Evolutionary conservation across 148 eudicot species (phyloP).

Genomic region (Oxyria digyna): DNA sequence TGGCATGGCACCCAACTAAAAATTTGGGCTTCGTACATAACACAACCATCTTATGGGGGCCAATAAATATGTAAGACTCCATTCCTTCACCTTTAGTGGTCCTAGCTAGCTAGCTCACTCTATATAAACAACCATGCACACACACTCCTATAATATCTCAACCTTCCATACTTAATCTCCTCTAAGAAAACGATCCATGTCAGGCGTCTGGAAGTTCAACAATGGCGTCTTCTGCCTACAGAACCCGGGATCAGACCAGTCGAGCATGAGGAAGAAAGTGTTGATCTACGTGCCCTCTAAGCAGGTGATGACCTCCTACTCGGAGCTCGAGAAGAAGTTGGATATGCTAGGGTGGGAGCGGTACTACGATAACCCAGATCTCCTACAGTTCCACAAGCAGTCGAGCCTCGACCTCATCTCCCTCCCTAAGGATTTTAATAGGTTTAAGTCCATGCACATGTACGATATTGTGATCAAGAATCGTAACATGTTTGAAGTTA

Average conservation of each 20-base stretch:
- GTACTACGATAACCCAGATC: slow-evolving; percentile 52
- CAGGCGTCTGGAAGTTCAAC: slow-evolving; percentile 89
- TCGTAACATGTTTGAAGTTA: slow-evolving; percentile 66
- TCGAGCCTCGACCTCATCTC: slow-evolving; percentile 74
- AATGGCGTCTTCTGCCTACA: slow-evolving; percentile 55
- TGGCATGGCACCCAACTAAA: too few species aligned
- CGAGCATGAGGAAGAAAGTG: slow-evolving; percentile 29
- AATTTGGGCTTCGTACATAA: too few species aligned
- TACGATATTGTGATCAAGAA: slow-evolving; percentile 87
- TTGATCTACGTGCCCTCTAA: slow-evolving; percentile 45
- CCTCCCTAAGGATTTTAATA: slow-evolving; percentile 58
- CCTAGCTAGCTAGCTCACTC: too few species aligned
- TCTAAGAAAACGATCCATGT: slow-evolving; percentile 21
- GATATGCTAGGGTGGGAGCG: slow-evolving; percentile 70
- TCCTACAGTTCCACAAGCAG: slow-evolving; percentile 73
- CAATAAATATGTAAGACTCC: too few species aligned
- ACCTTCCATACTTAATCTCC: too few species aligned
- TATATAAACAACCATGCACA: too few species aligned
- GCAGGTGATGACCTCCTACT: slow-evolving; percentile 45
- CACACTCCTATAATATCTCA: too few species aligned
- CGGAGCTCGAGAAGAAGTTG: slow-evolving; percentile 37
- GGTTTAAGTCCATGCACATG: slow-evolving; percentile 86
- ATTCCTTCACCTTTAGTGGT: too few species aligned
- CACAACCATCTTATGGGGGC: too few species aligned
- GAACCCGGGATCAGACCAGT: background rate